Conservation (phyloP, 495 filamentous ascomycete species). For the Aspergillus biplanus region DNA sequence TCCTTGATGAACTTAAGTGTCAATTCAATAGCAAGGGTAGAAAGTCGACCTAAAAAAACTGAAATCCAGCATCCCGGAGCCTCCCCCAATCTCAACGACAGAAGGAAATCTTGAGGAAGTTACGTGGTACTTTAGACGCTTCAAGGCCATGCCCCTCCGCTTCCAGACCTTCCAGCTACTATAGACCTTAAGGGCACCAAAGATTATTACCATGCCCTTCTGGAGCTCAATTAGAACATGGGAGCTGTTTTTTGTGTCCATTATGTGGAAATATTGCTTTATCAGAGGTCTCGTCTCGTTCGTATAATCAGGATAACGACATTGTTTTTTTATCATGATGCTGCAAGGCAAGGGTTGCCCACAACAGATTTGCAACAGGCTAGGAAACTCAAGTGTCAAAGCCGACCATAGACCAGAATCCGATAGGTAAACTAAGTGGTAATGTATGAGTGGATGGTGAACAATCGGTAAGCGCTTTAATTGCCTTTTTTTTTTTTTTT, state of each 20-base stretch:
- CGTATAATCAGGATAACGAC: conserved; percentile 9
- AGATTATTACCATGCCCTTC: background rate
- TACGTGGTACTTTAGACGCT: too few species aligned
- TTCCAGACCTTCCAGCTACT: too few species aligned
- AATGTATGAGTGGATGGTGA: conserved; percentile 10
- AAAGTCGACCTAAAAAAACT: too few species aligned
- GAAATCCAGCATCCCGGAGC: too few species aligned
- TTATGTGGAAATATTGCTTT: background rate
- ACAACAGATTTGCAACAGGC: conserved; percentile 4
- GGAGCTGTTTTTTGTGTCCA: background rate
- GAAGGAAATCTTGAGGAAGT: too few species aligned
- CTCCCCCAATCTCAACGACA: too few species aligned
- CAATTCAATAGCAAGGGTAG: too few species aligned
- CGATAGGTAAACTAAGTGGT: conserved; percentile 7
- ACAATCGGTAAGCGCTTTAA: conserved; percentile 12
- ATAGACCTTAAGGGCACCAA: too few species aligned
- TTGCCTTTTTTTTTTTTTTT: conserved; percentile 10
- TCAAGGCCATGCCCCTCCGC: too few species aligned
- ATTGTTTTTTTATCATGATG: conserved; percentile 14
- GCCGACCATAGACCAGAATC: conserved; percentile 11
- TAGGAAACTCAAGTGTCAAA: conserved; percentile 1
- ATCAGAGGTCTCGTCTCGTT: conserved; percentile 9
- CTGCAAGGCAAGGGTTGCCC: conserved; percentile 3
- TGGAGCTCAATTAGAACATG: background rate
- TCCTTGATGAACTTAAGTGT: too few species aligned